Evolutionary conservation across 805 yeast species (phyloP).

Genomic region (Zygosaccharomyces rouxii): DNA sequence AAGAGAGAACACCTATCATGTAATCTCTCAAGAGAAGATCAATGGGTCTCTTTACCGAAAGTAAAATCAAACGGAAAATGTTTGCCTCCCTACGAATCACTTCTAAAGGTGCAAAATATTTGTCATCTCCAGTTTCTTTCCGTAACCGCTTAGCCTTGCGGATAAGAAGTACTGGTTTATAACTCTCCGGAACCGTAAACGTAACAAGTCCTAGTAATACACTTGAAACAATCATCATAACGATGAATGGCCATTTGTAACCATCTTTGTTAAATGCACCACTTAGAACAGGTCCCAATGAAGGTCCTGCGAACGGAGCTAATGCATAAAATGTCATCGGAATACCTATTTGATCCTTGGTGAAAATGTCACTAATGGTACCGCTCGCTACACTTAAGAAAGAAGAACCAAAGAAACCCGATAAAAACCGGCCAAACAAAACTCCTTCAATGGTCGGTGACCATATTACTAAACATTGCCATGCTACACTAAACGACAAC

Average conservation of each 20-base stretch:
- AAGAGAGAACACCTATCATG: conserved; percentile 50
- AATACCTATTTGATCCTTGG: conserved; percentile 53
- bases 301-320: conserved; percentile 66
- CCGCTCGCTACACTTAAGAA: conserved; percentile 78
- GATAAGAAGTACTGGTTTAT: conserved; percentile 48
- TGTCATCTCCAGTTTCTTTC: conserved; percentile 50
- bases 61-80: conserved; percentile 37
- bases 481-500: conserved; percentile 51
- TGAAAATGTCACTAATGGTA: conserved; percentile 65
- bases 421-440: conserved; percentile 58
- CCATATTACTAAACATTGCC: conserved; percentile 55
- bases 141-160: conserved; percentile 49
- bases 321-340: conserved; percentile 67
- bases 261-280: conserved; percentile 45
- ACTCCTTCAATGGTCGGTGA: conserved; percentile 60
- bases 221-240: conserved; percentile 59
- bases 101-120: conserved; percentile 39
- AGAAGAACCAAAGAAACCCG: conserved; percentile 72
- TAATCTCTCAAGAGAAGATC: conserved; percentile 47
- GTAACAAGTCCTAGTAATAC: conserved; percentile 44
- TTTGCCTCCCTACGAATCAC: conserved; percentile 42
- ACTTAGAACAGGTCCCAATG: conserved; percentile 61
- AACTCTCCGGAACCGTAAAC: conserved; percentile 60
- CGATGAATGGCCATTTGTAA: conserved; percentile 72
- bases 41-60: conserved; percentile 51